These are phyloP conservation scores for Cymbopogon flexuosus DNA, from an alignment of 202 grass and related monocot species.

Conservation along the genomic window DNA sequence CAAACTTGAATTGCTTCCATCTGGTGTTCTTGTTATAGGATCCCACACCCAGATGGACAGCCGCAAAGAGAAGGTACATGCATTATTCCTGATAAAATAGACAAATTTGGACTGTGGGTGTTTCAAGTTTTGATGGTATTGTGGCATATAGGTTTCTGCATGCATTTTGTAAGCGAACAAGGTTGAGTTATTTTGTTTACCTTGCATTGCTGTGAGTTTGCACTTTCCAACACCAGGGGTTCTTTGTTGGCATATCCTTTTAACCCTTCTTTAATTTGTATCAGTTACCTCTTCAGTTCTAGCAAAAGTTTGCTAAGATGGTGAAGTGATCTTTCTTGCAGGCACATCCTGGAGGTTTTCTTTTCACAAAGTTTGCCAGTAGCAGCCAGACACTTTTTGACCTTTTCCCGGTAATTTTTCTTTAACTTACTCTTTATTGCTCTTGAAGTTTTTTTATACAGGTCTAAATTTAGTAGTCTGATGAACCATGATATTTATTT, in stretches of 20 bases:
- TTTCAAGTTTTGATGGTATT: constrained; percentile 17
- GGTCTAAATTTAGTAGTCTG: constrained; percentile 10
- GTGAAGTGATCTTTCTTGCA: constrained; percentile 40
- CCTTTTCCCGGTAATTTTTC: constrained; percentile 79
- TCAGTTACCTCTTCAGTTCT: neutral
- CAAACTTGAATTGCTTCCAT: constrained; percentile 71
- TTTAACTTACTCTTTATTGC: constrained; percentile 5
- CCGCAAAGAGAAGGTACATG: constrained; percentile 96
- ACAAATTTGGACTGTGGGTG: neutral
- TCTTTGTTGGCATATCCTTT: neutral
- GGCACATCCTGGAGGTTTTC: constrained; percentile 94
- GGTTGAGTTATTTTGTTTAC: neutral
- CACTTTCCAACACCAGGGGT: neutral
- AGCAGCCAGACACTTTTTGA: constrained; percentile 95
- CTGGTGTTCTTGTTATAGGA: constrained; percentile 88
- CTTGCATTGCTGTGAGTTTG: neutral
- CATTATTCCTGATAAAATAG: constrained; percentile 19
- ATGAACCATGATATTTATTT: constrained; percentile 12
- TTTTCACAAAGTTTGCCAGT: constrained; percentile 96
- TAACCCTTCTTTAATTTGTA: constrained; percentile 11
- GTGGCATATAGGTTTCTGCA: neutral
- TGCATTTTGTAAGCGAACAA: neutral
- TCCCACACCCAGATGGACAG: constrained; percentile 87
- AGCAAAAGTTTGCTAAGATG: constrained; percentile 22
- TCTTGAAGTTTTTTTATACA: neutral